phyloP scores from a whole-genome alignment of 176 grass and related monocot genomes.

The Rhynchospora tenuis region DNA sequence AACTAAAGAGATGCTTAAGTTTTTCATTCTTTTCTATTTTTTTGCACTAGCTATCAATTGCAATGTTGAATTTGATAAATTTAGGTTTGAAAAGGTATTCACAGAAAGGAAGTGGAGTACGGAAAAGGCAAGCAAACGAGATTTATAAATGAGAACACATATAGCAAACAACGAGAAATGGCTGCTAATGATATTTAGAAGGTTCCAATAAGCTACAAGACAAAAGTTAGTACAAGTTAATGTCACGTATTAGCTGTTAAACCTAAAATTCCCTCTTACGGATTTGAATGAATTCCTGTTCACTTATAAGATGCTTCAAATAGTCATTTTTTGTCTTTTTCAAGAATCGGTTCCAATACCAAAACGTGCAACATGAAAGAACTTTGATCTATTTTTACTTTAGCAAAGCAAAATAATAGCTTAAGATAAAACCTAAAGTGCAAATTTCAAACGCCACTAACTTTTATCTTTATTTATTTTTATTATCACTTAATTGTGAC shows the following conservation, averaged over 20 bases:
- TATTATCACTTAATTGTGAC: too few relatives aligned
- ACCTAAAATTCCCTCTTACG: conserved; percentile 13
- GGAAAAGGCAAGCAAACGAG: neutral
- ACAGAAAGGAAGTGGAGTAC: neutral
- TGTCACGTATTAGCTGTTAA: conserved; percentile 35
- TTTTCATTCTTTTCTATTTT: neutral
- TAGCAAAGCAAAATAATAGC: too few relatives aligned
- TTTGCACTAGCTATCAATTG: neutral
- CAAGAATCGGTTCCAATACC: neutral
- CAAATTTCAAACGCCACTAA: neutral
- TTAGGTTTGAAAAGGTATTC: neutral
- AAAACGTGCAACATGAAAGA: too few relatives aligned
- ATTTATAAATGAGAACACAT: neutral
- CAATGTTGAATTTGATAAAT: neutral
- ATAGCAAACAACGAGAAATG: neutral
- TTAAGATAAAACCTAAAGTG: too few relatives aligned
- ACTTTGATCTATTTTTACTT: too few relatives aligned
- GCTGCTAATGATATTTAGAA: neutral
- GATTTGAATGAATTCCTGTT: neutral
- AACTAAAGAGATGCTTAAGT: neutral
- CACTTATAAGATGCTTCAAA: neutral
- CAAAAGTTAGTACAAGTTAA: conserved; percentile 28
- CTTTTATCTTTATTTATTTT: too few relatives aligned
- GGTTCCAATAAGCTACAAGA: neutral
- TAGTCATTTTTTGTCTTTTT: neutral